Evolutionary conservation across 2,329 filamentous ascomycete species (phyloP).

Genomic region (Colletotrichum noveboracense): DNA sequence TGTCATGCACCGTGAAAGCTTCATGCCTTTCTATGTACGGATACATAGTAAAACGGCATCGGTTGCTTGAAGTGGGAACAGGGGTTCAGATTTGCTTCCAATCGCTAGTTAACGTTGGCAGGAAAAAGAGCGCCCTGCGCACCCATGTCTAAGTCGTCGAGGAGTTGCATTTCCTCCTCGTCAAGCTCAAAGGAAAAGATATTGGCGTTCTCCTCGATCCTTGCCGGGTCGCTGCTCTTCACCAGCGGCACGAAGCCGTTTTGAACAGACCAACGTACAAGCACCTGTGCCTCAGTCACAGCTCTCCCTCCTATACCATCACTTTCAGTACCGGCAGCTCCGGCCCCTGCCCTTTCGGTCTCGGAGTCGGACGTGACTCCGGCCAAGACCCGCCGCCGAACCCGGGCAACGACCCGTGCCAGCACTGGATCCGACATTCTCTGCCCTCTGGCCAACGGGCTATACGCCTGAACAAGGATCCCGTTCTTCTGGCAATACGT

Average conservation of each 20-base stretch:
- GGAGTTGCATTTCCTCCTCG: constrained; percentile 57
- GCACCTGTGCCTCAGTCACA: constrained; percentile 64
- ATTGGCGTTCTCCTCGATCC: constrained; percentile 65
- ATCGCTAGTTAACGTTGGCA: constrained; percentile 28
- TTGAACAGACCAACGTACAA: constrained; percentile 73
- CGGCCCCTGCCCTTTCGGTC: not conserved
- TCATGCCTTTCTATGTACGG: not conserved
- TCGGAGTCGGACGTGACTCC: not conserved
- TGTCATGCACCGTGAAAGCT: constrained; percentile 10
- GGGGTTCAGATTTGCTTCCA: not conserved
- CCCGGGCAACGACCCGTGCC: not conserved
- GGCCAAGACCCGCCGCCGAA: not conserved
- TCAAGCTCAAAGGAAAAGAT: constrained; percentile 66
- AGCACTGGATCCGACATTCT: constrained; percentile 60
- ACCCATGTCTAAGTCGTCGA: constrained; percentile 35
- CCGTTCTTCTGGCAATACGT: constrained; percentile 76
- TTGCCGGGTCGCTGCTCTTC: constrained; percentile 65
- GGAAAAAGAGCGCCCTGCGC: constrained; percentile 33
- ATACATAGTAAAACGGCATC: not conserved
- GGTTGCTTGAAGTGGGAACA: not conserved
- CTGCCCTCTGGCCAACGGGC: constrained; percentile 38
- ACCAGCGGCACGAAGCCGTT: constrained; percentile 73
- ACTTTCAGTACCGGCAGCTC: constrained; percentile 4
- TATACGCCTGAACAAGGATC: constrained; percentile 58
- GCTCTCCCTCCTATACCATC: constrained; percentile 52